These are phyloP conservation scores for Fomitopsis pulvina DNA, from an alignment of 768 basidiomycete genomes.

Conservation along the genomic window DNA sequence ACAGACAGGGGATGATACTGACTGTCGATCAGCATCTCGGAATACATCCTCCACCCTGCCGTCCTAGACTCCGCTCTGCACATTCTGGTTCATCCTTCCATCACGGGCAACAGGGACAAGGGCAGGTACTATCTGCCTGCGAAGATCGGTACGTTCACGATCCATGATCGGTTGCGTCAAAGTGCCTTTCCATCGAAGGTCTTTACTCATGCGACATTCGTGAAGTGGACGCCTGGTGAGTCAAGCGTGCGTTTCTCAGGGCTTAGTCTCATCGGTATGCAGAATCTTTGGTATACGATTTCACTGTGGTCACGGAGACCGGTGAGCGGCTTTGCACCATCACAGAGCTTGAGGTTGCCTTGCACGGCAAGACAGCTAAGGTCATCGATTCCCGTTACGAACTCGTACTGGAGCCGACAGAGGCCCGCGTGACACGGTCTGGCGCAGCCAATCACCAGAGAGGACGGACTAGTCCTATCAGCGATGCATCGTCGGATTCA, in stretches of 20 bases:
- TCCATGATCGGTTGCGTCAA: slow-evolving; percentile 11
- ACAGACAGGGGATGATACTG: neutral
- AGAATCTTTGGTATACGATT: slow-evolving; percentile 23
- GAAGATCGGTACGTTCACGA: slow-evolving; percentile 7
- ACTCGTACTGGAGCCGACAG: neutral
- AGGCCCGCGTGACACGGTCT: neutral
- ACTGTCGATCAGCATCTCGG: slow-evolving; percentile 6
- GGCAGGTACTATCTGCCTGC: slow-evolving; percentile 29
- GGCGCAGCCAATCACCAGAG: neutral
- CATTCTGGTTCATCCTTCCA: slow-evolving; percentile 22
- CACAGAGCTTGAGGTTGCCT: slow-evolving; percentile 9
- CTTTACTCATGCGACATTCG: slow-evolving; percentile 9
- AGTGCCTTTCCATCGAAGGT: slow-evolving; percentile 18
- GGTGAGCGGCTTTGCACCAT: slow-evolving; percentile 21
- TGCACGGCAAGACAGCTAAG: slow-evolving; percentile 6
- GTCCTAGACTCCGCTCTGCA: slow-evolving; percentile 33
- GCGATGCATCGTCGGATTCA: neutral
- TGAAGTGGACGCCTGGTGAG: slow-evolving; percentile 25
- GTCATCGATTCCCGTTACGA: neutral
- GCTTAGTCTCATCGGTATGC: neutral
- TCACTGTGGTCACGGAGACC: slow-evolving; percentile 19
- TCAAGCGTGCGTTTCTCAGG: neutral
- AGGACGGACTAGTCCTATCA: neutral
- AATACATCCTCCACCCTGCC: slow-evolving; percentile 18
- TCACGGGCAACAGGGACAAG: slow-evolving; percentile 24